phyloP scores from a whole-genome alignment of 805 yeast genomes.

The Monosporozyma solicola region DNA sequence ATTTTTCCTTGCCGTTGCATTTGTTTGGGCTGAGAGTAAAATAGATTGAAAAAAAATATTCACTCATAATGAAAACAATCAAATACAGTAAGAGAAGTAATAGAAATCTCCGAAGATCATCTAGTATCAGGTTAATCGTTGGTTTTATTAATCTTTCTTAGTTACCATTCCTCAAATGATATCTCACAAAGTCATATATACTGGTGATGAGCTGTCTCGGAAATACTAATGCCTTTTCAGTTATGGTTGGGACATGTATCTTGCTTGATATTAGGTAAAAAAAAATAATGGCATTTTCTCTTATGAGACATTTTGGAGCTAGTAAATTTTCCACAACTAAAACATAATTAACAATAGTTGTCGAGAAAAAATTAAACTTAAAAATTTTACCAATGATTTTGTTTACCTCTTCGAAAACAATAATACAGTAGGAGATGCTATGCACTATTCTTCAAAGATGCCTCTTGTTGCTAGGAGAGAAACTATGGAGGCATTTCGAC shows the following conservation, averaged over 20 bases:
- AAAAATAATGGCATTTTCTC: neutral
- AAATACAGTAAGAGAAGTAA: neutral
- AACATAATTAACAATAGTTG: neutral
- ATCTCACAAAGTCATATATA: neutral
- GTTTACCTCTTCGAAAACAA: neutral
- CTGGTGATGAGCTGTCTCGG: neutral
- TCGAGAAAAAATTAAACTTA: neutral
- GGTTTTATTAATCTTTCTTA: neutral
- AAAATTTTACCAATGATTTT: too few species aligned
- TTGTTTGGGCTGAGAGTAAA: neutral
- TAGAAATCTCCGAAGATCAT: neutral
- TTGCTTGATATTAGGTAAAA: neutral
- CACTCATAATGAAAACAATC: neutral
- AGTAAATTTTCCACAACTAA: constrained; percentile 7
- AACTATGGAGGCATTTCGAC: neutral
- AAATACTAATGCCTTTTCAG: neutral
- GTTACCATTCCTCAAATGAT: neutral
- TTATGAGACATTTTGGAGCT: neutral
- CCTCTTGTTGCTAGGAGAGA: neutral
- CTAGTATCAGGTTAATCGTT: neutral
- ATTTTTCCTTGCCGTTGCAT: neutral
- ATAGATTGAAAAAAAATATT: neutral
- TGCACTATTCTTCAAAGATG: neutral
- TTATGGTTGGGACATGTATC: neutral
- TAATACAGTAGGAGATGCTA: neutral